Evolutionary conservation across 352 stramenopile species (phyloP), one percentile per base, ranked within the genome.

Genomic region (Bremia lactucae): DNA sequence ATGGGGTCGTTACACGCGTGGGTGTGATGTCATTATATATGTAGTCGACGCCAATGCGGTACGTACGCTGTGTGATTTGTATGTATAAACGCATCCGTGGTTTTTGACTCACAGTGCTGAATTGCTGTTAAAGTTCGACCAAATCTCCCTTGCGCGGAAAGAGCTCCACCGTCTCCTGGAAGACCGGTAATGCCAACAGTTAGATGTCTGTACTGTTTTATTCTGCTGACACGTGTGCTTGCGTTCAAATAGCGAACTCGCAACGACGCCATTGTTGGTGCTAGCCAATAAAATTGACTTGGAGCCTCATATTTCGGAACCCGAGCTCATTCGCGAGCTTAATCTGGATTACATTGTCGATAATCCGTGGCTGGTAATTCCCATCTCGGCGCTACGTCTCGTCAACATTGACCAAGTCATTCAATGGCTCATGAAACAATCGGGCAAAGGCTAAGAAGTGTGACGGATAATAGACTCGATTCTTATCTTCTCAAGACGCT

Each of bases 201-300:
- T n/a, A n/a, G n/a, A n/a, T n/a, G n/a, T n/a, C n/a, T n/a, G n/a
- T n/a, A n/a, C n/a, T n/a, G n/a, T n/a, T n/a, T n/a, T n/a, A n/a
- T n/a, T n/a, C n/a, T n/a, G n/a, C n/a, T n/a, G n/a, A n/a, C 9
- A 54, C 16, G 55, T 15, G 31, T 58, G 23, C 9, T 6, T 31
- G 38, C 35, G 14, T 40, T 43, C 23, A 4, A 55, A 16, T 42
- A 86, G 78, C 43, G 74, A 89, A 47, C 64, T 90, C 21, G 80
- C 79, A 44, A 96, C 79, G 16, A 98, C 91, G 46, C 95, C 95
- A 11, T 55, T 98, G 49, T 67, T 98, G 15, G 88, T 98, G 39
- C 70, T 98, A 48, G 94, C 94, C n/a, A 98, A 98, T 78, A 98
- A 98, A 68, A 98, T 98, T 58, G 95, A 98, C 77, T 76, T 98